Evolutionary conservation across 2,329 filamentous ascomycete genomes (phyloP).

Genomic region (Hypoxylon sp.): DNA sequence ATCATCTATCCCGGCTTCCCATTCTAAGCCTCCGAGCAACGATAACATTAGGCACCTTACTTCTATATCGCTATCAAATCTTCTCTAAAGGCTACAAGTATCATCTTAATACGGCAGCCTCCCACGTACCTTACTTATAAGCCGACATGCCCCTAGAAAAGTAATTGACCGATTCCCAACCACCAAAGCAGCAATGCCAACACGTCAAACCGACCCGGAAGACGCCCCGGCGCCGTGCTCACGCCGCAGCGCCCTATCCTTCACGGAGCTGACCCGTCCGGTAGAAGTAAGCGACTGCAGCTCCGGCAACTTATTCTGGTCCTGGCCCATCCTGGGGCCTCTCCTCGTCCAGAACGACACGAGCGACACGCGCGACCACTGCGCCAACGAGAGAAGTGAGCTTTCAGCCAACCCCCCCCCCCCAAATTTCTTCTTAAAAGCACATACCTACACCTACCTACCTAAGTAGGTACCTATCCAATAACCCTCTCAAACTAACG

Average conservation of each 20-base stretch:
- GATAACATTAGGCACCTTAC: conserved; percentile 2
- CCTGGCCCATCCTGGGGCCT: conserved; percentile 73
- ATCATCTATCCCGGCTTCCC: conserved; percentile 1
- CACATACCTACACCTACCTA: too few relatives aligned
- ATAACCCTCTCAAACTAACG: not conserved
- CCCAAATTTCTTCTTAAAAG: not conserved
- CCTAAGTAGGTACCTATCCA: too few relatives aligned
- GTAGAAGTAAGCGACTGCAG: conserved; percentile 59
- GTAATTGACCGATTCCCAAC: not conserved
- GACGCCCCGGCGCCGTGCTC: conserved; percentile 53
- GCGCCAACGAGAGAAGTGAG: conserved; percentile 80
- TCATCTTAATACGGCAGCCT: not conserved
- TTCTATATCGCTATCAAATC: not conserved
- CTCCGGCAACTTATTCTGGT: conserved; percentile 60
- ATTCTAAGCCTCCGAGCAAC: conserved; percentile 30
- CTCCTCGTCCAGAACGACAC: conserved; percentile 80
- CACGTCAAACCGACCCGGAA: conserved; percentile 52
- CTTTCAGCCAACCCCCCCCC: too few relatives aligned
- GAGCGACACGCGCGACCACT: conserved; percentile 82
- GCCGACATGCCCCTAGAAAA: not conserved
- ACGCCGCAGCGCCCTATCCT: conserved; percentile 57
- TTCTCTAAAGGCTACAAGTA: not conserved
- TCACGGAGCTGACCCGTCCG: conserved; percentile 55
- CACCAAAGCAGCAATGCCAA: conserved; percentile 22
- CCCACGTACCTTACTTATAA: too few relatives aligned